Conservation (phyloP, 352 stramenopile species). For the Globisporangium viniferum region DNA sequence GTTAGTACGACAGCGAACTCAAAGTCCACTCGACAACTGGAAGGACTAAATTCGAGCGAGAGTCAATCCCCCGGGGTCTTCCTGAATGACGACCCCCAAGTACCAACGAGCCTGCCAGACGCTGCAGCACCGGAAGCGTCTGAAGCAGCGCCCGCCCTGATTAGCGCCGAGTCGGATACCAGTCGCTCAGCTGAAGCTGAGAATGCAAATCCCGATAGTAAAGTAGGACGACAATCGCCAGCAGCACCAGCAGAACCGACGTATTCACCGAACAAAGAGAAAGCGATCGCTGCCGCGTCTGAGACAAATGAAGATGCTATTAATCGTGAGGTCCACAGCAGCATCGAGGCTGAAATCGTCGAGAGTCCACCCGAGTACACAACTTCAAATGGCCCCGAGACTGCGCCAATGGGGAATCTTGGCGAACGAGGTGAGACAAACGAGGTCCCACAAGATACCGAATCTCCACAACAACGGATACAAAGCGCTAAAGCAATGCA, state of each 20-base stretch:
- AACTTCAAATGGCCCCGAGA: not conserved
- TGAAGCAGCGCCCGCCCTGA: not conserved
- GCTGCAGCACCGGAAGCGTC: not conserved
- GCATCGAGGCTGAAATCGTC: not conserved
- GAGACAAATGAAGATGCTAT: not conserved
- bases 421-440: not conserved
- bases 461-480: not conserved
- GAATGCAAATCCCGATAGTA: not conserved
- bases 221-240: not conserved
- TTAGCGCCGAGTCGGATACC: not conserved
- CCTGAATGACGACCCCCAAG: not conserved
- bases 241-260: not conserved
- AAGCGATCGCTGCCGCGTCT: not conserved
- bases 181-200: not conserved
- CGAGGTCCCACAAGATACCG: not conserved
- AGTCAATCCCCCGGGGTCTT: not conserved
- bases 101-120: not conserved
- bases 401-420: not conserved
- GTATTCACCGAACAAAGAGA: not conserved
- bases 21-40: not conserved
- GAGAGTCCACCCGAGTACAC: not conserved
- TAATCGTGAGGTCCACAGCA: not conserved
- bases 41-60: not conserved
- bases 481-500: not conserved
- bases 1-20: not conserved